phyloP scores from a whole-genome alignment of 75 land plant species.

The Cryptomeria japonica region DNA sequence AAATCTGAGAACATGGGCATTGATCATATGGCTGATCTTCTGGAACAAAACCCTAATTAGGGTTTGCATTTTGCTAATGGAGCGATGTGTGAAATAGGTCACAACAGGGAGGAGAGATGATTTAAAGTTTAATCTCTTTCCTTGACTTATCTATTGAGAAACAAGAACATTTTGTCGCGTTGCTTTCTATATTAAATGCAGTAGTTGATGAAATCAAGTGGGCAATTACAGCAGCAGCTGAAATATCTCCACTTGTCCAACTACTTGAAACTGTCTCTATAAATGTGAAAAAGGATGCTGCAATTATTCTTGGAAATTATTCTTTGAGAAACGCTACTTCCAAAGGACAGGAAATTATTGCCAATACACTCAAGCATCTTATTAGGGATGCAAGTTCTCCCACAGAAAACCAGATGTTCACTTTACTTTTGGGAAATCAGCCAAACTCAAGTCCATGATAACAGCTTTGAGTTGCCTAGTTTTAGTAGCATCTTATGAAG shows the following conservation, averaged over 20 bases:
- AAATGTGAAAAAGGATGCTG: no score
- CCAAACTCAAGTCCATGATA: constrained; percentile 56
- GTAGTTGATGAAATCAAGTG: constrained; percentile 90
- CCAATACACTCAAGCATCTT: constrained; percentile 54
- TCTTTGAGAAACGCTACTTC: constrained; percentile 77
- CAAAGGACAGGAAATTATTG: constrained; percentile 70
- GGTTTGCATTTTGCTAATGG: no score
- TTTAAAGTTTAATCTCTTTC: constrained; percentile 84
- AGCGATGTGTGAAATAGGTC: no score
- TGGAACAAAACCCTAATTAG: no score
- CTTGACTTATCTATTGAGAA: constrained; percentile 85
- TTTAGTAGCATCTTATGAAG: constrained; percentile 52
- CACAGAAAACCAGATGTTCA: constrained; percentile 56
- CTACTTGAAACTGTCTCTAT: no score
- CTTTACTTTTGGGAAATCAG: constrained; percentile 47
- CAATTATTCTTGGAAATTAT: no score
- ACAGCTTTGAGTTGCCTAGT: constrained; percentile 65
- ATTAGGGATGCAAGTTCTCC: constrained; percentile 60
- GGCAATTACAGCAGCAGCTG: no score
- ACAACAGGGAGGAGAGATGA: constrained; percentile 83
- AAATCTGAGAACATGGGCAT: no score
- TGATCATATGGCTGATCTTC: no score
- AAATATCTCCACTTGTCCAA: no score
- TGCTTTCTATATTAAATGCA: constrained; percentile 65
- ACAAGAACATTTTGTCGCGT: constrained; percentile 80